Evolutionary conservation across 768 basidiomycete species (phyloP), one percentile per base, ranked within the genome.

Genomic region (Tricholoma hemisulphureum): DNA sequence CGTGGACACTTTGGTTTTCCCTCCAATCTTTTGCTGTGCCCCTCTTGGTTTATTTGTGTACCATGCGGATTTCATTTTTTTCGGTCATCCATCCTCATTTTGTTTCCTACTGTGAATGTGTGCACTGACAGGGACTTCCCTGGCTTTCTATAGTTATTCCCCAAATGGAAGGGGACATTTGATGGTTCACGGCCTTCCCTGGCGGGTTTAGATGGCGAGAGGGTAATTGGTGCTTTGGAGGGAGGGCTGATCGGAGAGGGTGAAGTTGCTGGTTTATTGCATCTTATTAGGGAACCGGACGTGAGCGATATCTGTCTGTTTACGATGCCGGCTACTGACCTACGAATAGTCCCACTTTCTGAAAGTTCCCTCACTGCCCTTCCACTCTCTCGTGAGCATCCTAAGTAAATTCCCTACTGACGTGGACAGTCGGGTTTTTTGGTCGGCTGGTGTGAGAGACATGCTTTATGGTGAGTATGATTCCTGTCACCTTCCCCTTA

Each of bases 301-400:
- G 91, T 90, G 65, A 67, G 87, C 62, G n/a, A 0, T 4, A 48
- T 50, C 60, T n/a, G 0, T 14, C 31, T 54, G 34, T 6, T 31
- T 26, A 46, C 26, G 2, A 21, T 46, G 21, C 28, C 45, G 6
- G 16, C 11, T 8, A 26, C 48, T 75, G n/a, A 69, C 51, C 10
- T 51, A 57, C 53, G 1, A n/a, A 35, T 63, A 93, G 89, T 87
- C 89, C 16, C 92, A 91, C 68, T 94, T 93, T 77, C 76, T 94
- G 64, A 94, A 94, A 75, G 89, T 89, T 24, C 87, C 91, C 2
- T 86, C 83, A 2, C 78, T 94, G 43, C 92, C 92, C 0, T 93
- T 89, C 76, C 83, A 92, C 68, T 84, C 81, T n/a, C 78, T 94
- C 45, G 79, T 86, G 58, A 88, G 87, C 58, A 79, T 91, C 53